These are phyloP conservation scores for Furcasterigmium sp. DNA, from an alignment of 2,329 filamentous ascomycete species.

Conservation along the genomic window DNA sequence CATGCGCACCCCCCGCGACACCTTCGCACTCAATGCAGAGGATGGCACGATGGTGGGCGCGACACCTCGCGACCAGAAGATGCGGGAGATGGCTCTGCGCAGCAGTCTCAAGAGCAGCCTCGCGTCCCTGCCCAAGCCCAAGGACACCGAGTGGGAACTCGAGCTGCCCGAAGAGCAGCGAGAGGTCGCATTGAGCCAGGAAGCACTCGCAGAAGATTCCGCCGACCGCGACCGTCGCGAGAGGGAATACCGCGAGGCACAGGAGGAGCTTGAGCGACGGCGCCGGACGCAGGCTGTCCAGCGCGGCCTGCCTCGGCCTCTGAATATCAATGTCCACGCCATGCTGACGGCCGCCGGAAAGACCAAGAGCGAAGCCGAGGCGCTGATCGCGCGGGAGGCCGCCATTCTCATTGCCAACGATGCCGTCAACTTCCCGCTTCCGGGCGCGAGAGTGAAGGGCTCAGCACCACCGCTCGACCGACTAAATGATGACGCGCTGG, in stretches of 20 bases:
- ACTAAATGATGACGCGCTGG: conserved; percentile 67
- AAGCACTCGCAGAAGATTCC: conserved; percentile 50
- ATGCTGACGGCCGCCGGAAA: conserved; percentile 56
- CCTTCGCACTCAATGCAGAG: conserved; percentile 73
- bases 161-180: conserved; percentile 80
- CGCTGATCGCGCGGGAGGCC: conserved; percentile 70
- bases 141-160: conserved; percentile 90
- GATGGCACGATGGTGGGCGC: conserved; percentile 64
- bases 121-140: conserved; percentile 83
- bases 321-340: conserved; percentile 62
- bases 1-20: conserved; percentile 82
- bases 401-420: conserved; percentile 79
- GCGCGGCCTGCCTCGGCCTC: conserved; percentile 72
- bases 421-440: conserved; percentile 67
- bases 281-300: conserved; percentile 91
- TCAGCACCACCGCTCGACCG: conserved; percentile 52
- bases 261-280: conserved; percentile 71
- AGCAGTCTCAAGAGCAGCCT: conserved; percentile 67
- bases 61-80: conserved; percentile 71
- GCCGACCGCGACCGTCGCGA: conserved; percentile 79
- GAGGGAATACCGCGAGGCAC: conserved; percentile 65
- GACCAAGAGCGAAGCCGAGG: conserved; percentile 58
- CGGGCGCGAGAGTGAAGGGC: conserved; percentile 60
- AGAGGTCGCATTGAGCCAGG: conserved; percentile 43
- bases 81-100: conserved; percentile 64